Evolutionary conservation across 768 basidiomycete genomes (phyloP).

Genomic region (Boletus edulis): DNA sequence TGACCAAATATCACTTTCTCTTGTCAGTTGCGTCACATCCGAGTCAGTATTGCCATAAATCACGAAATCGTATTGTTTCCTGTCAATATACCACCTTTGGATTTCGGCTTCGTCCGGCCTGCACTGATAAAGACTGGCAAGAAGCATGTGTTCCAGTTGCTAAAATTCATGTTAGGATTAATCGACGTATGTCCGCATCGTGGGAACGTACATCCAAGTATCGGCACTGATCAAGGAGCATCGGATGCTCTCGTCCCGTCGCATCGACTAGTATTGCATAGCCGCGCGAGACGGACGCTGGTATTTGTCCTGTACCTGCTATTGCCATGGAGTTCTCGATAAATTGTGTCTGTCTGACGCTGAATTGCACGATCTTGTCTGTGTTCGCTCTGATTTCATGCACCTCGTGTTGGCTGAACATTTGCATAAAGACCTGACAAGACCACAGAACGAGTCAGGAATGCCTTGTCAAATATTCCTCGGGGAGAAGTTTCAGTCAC

Average conservation of each 20-base stretch:
- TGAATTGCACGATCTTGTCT: neutral
- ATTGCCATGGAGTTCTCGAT: neutral
- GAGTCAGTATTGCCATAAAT: neutral
- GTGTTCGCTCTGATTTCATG: neutral
- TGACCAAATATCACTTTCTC: neutral
- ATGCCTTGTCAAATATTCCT: neutral
- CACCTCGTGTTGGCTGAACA: neutral
- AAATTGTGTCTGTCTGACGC: neutral
- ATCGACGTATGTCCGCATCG: neutral
- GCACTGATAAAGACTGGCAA: neutral
- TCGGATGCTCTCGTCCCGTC: neutral
- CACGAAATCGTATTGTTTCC: constrained; percentile 3
- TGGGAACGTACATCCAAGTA: neutral
- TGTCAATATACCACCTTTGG: constrained; percentile 1
- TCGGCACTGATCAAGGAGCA: constrained; percentile 4
- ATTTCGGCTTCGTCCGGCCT: neutral
- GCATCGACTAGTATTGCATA: constrained; percentile 1
- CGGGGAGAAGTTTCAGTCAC: neutral
- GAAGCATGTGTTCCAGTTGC: neutral
- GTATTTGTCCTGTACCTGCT: neutral
- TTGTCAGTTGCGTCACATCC: neutral
- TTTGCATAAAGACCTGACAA: neutral
- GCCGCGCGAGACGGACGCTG: neutral
- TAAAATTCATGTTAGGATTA: neutral
- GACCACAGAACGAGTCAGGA: neutral